A percentile compares a stretch with the other conserved stretches of the same genome.
Evolutionary conservation across 2,329 filamentous ascomycete genomes (phyloP).

Genomic region (Zasmidium citrigriseum): DNA sequence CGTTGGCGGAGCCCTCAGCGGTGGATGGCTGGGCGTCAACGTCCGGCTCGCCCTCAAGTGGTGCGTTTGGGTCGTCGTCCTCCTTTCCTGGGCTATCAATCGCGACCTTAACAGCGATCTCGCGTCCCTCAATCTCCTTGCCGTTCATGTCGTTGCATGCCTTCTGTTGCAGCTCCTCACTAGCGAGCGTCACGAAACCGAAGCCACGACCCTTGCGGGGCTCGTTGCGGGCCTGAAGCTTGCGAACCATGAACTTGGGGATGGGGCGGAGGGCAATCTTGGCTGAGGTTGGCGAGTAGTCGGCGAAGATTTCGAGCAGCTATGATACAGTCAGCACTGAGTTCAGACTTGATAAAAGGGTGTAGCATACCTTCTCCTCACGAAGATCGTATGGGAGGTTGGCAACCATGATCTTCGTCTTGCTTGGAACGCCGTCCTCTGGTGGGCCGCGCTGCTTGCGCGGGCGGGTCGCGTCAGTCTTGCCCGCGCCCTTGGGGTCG

Average conservation of each 20-base stretch:
- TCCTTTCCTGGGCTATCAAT: constrained; percentile 99
- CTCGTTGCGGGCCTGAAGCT: constrained; percentile 96
- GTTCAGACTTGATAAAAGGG: not conserved
- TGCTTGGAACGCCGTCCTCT: constrained; percentile 95
- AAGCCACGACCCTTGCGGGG: constrained; percentile 99
- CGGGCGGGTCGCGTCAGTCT: constrained; percentile 54
- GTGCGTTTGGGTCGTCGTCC: constrained; percentile 66
- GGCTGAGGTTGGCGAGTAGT: constrained; percentile 88
- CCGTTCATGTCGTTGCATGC: constrained; percentile 98
- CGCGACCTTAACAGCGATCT: constrained; percentile 99
- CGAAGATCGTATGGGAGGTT: constrained; percentile 98
- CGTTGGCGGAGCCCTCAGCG: constrained; percentile 37
- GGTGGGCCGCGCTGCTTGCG: constrained; percentile 89
- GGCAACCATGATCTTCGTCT: constrained; percentile 99
- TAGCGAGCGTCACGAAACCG: constrained; percentile 93
- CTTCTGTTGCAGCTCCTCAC: constrained; percentile 96
- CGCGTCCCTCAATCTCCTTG: constrained; percentile 97
- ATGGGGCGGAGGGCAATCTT: constrained; percentile 99
- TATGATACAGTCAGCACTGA: constrained; percentile 44
- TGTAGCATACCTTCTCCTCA: constrained; percentile 80
- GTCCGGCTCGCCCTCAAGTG: constrained; percentile 43
- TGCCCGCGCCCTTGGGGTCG: constrained; percentile 43
- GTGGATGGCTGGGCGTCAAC: constrained; percentile 33
- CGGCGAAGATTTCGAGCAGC: constrained; percentile 96
- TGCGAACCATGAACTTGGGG: constrained; percentile 99